Evolutionary conservation across 2,329 filamentous ascomycete species (phyloP).

Genomic region (Ilyonectria sp.): DNA sequence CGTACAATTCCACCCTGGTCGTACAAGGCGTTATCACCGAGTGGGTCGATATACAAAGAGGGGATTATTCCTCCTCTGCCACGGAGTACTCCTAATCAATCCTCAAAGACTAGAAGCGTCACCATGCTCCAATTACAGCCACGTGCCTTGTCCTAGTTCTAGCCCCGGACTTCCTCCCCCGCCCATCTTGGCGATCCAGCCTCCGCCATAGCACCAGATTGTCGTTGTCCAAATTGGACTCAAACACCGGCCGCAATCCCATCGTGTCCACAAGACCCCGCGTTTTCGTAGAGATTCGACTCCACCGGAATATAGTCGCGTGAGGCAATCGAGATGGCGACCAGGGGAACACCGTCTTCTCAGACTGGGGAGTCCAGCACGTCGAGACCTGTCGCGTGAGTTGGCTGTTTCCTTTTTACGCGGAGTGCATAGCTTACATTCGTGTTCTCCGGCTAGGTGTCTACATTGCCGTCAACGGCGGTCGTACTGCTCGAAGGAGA

Average conservation of each 20-base stretch:
- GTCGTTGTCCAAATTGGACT: background rate
- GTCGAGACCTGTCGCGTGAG: constrained; percentile 49
- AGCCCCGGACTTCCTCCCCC: constrained; percentile 4
- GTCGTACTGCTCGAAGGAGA: constrained; percentile 56
- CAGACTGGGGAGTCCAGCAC: constrained; percentile 4
- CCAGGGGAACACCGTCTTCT: constrained; percentile 1
- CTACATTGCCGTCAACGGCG: constrained; percentile 53
- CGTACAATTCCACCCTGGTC: background rate
- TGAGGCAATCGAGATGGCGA: background rate
- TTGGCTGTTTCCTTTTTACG: background rate
- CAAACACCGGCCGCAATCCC: background rate
- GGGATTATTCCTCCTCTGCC: background rate
- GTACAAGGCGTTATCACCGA: background rate
- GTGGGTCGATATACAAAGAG: background rate
- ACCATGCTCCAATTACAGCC: background rate
- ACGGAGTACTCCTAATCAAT: background rate
- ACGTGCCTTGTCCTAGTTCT: background rate
- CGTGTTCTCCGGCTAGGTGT: constrained; percentile 45
- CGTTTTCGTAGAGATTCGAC: background rate
- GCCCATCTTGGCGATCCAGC: background rate
- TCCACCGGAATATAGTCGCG: background rate
- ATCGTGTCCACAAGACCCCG: background rate
- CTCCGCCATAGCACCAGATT: background rate
- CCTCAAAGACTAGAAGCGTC: background rate
- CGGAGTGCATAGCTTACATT: background rate